A percentile compares a stretch with the other conserved stretches of the same genome.
Conservation (phyloP, 1,139 yeast genomes). For the Pichia sp. region DNA sequence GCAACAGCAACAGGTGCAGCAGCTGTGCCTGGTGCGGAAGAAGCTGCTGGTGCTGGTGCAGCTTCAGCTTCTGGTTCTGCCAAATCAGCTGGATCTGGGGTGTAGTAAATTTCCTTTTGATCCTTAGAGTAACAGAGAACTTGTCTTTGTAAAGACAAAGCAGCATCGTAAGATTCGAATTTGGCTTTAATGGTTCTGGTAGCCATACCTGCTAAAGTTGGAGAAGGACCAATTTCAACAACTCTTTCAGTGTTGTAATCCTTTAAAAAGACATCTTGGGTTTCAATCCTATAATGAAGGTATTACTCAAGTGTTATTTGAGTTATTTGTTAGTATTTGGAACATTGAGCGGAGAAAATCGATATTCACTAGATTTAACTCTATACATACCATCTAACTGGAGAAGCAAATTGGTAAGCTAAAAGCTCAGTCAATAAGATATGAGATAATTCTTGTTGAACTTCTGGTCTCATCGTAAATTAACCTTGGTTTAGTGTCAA, state of each 20-base stretch:
- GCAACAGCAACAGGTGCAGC: slow-evolving; percentile 49
- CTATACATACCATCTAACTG: slow-evolving; percentile 76
- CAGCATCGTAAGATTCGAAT: slow-evolving; percentile 96
- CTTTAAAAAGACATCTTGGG: slow-evolving; percentile 94
- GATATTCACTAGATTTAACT: too few species aligned
- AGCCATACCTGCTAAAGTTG: slow-evolving; percentile 98
- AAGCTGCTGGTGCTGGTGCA: slow-evolving; percentile 33
- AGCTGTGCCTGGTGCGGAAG: slow-evolving; percentile 39
- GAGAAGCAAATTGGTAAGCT: slow-evolving; percentile 98
- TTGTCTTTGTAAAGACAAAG: slow-evolving; percentile 92
- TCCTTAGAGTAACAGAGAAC: slow-evolving; percentile 93
- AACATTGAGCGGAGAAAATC: not conserved
- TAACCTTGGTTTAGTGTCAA: not conserved
- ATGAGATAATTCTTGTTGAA: slow-evolving; percentile 96
- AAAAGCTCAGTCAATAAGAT: slow-evolving; percentile 87
- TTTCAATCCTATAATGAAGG: slow-evolving; percentile 54
- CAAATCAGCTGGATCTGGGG: slow-evolving; percentile 71
- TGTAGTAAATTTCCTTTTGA: slow-evolving; percentile 91
- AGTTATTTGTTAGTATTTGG: slow-evolving; percentile 7
- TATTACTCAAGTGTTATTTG: not conserved
- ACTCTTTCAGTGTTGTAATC: slow-evolving; percentile 94
- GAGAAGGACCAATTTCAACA: slow-evolving; percentile 98
- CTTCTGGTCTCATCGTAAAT: slow-evolving; percentile 79
- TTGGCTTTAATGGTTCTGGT: slow-evolving; percentile 92
- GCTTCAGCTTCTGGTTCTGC: slow-evolving; percentile 33